phyloP scores from a whole-genome alignment of 2,329 filamentous ascomycete genomes.

The Laburnicola sp. region DNA sequence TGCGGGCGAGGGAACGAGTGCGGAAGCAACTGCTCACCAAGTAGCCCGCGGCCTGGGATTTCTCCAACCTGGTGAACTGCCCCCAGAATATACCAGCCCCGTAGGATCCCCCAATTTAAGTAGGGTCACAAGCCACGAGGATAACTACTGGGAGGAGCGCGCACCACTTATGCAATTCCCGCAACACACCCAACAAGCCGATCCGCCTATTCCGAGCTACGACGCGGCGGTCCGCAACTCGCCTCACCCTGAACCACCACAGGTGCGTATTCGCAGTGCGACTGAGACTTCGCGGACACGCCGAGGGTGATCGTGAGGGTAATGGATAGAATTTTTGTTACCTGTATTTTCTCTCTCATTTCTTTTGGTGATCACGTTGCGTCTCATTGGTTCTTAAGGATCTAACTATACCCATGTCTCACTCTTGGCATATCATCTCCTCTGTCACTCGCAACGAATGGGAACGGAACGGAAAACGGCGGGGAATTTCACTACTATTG shows the following conservation, averaged over 20 bases:
- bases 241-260: slow-evolving; percentile 19
- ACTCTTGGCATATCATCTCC: slow-evolving; percentile 18
- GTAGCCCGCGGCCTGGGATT: slow-evolving; percentile 39
- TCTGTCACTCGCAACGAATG: slow-evolving; percentile 8
- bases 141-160: slow-evolving; percentile 53
- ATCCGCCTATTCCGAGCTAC: slow-evolving; percentile 79
- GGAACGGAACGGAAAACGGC: background rate
- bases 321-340: background rate
- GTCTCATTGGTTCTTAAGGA: slow-evolving; percentile 2
- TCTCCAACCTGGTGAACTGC: slow-evolving; percentile 45
- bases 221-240: slow-evolving; percentile 78
- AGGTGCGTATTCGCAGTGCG: slow-evolving; percentile 24
- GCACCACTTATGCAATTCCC: slow-evolving; percentile 48
- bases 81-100: slow-evolving; percentile 56
- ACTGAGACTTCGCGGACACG: slow-evolving; percentile 23
- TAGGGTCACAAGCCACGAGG: slow-evolving; percentile 60
- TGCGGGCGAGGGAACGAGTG: slow-evolving; percentile 71
- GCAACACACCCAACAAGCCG: slow-evolving; percentile 16
- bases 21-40: slow-evolving; percentile 27
- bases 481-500: background rate
- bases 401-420: slow-evolving; percentile 21
- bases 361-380: background rate
- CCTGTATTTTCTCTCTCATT: slow-evolving; percentile 10
- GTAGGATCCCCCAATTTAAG: slow-evolving; percentile 40
- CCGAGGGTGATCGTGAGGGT: slow-evolving; percentile 14